Conservation (phyloP, 202 grass and related monocot species). For the Eragrostis tef region DNA sequence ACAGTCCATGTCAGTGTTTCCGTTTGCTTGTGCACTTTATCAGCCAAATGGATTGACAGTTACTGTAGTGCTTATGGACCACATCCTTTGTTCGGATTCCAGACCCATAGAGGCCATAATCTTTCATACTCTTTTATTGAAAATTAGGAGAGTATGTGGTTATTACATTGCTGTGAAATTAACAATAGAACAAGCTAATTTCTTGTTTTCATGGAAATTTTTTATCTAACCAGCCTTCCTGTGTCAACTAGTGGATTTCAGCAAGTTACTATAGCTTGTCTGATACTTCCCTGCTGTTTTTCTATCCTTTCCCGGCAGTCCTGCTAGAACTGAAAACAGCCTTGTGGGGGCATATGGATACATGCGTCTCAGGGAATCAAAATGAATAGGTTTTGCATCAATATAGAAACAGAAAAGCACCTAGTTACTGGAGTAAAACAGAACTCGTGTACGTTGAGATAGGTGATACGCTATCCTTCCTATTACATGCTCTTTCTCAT, state of each 20-base stretch:
- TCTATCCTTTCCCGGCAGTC: background rate
- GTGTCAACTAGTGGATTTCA: background rate
- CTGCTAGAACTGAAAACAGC: slow-evolving; percentile 1
- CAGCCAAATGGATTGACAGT: slow-evolving; percentile 29
- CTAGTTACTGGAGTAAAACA: slow-evolving; percentile 6
- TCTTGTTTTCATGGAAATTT: background rate
- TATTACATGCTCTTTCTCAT: background rate
- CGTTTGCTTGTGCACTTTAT: slow-evolving; percentile 4
- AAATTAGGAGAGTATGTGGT: background rate
- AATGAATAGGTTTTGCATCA: background rate
- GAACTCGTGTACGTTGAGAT: background rate
- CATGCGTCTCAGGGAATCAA: background rate
- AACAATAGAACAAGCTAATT: background rate
- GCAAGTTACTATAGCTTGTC: slow-evolving; percentile 20
- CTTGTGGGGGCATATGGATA: background rate
- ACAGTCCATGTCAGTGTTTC: background rate
- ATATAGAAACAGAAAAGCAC: background rate
- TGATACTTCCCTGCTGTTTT: slow-evolving; percentile 10
- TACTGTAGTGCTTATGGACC: background rate
- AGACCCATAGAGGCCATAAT: background rate
- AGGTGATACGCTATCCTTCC: background rate
- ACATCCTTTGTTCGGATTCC: background rate
- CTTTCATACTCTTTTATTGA: background rate
- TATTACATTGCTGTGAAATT: background rate
- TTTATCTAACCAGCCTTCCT: background rate